Evolutionary conservation across 1,284 basidiomycete species (phyloP), one percentile per base, ranked within the genome.

Genomic region (Wallemia ichthyophaga): DNA sequence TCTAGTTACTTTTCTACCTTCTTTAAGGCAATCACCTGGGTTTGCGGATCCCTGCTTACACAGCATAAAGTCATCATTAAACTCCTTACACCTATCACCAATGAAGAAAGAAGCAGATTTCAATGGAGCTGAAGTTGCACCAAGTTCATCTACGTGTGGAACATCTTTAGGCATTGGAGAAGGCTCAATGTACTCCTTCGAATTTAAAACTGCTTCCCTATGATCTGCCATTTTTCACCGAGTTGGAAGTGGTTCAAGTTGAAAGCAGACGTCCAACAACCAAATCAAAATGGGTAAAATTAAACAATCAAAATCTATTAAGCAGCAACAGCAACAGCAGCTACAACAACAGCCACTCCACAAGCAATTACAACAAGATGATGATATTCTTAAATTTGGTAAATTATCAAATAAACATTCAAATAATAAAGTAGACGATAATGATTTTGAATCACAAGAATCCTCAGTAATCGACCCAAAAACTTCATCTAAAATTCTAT

Each of bases 21-120:
- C 94, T 75, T 85, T 84, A 71, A 98, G 71, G 72, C 94, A 99
- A 71, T 94, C 87, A 31, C 71, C 87, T 15, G 94, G 87, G 69
- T 95, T 82, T 60, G 78, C 76, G 69, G 78, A 82, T 74, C 96
- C 89, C 57, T 78, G 75, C 75, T 98, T 98, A 79, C 94, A 98
- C 60, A 96, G 82, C 88, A 99, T 95, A 68, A 96, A 98, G 74
- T 99, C 92, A 78, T 95, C 94, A 73, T 95, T 96, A 74, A 83
- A 92, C 62, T 88, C 85, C 73, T 88, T 86, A 78, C 92, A 98
- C 70, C 86, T 79, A 58, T 85, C 81, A 32, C 89, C 94, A 69
- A 98, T 82, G 75, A 96, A 96, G 78, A 96, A 98, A 15, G 86
- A 82, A 2, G 92, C 89, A 64, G 83, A 86, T 76, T 98, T 96